Conservation (phyloP, 1,284 basidiomycete genomes). For the Irpex sp. region DNA sequence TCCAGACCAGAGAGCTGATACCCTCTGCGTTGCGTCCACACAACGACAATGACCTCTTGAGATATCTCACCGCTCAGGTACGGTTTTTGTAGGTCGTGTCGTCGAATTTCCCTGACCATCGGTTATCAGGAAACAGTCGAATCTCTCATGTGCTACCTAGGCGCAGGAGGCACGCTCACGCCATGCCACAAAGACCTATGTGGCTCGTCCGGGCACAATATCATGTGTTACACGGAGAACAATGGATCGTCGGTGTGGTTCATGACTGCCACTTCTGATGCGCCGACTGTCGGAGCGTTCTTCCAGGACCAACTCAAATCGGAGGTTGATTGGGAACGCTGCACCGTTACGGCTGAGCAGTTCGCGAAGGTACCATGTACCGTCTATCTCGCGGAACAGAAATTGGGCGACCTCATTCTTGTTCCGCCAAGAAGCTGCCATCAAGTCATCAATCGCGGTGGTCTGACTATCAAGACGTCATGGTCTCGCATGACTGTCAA, state of each 20-base stretch:
- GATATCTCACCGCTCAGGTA: slow-evolving; percentile 44
- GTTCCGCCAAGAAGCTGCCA: slow-evolving; percentile 73
- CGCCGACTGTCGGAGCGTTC: slow-evolving; percentile 46
- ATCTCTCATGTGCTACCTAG: slow-evolving; percentile 76
- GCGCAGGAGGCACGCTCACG: slow-evolving; percentile 68
- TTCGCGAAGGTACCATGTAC: slow-evolving; percentile 58
- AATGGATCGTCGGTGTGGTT: slow-evolving; percentile 74
- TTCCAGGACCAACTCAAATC: slow-evolving; percentile 48
- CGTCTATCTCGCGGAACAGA: slow-evolving; percentile 65
- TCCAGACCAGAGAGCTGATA: slow-evolving; percentile 38
- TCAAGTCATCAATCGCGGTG: slow-evolving; percentile 72
- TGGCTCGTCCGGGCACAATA: slow-evolving; percentile 72
- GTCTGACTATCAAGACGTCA: slow-evolving; percentile 70
- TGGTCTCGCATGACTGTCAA: slow-evolving; percentile 75
- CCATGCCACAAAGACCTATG: slow-evolving; percentile 78
- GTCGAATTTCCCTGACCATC: neutral
- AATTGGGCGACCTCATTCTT: slow-evolving; percentile 68
- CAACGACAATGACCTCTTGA: slow-evolving; percentile 48
- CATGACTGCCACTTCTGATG: slow-evolving; percentile 59
- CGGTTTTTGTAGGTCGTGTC: slow-evolving; percentile 8
- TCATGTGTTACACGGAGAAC: slow-evolving; percentile 72
- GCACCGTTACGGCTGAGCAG: slow-evolving; percentile 56
- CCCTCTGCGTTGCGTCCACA: slow-evolving; percentile 45
- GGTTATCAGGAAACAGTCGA: slow-evolving; percentile 49
- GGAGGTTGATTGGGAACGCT: slow-evolving; percentile 68